These are phyloP conservation scores for Rhynchosporium agropyri DNA, from an alignment of 2,329 filamentous ascomycete genomes.

Conservation along the genomic window DNA sequence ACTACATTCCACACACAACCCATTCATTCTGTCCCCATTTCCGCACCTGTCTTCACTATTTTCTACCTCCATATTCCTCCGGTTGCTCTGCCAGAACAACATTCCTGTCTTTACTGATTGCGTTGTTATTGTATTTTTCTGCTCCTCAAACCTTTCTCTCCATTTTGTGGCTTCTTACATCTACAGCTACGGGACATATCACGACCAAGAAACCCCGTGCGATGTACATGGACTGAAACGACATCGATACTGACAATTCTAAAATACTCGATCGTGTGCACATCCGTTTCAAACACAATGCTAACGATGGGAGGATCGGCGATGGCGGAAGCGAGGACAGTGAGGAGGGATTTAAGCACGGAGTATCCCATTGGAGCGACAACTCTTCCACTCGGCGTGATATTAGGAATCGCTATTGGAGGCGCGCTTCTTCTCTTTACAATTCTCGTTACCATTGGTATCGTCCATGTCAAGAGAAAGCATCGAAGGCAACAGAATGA, in stretches of 20 bases:
- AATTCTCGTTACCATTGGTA: conserved; percentile 13
- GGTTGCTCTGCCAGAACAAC: conserved; percentile 17
- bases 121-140: conserved; percentile 1
- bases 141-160: background rate
- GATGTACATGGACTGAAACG: background rate
- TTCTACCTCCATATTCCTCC: background rate
- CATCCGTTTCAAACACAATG: background rate
- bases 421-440: conserved; percentile 25
- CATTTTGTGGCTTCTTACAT: background rate
- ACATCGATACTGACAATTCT: too few species aligned
- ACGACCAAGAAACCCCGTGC: background rate
- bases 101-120: conserved; percentile 20
- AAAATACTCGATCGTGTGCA: background rate
- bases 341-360: conserved; percentile 3
- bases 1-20: conserved; percentile 22
- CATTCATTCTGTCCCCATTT: conserved; percentile 17
- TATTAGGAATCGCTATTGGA: conserved; percentile 32
- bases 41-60: background rate
- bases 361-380: conserved; percentile 19
- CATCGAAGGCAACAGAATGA: conserved; percentile 21
- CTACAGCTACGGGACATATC: background rate
- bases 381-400: conserved; percentile 22
- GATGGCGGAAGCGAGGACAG: background rate
- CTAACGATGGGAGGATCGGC: background rate
- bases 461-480: conserved; percentile 26